phyloP scores from a whole-genome alignment of 1,139 yeast genomes.

The Maudiozyma humilis region DNA sequence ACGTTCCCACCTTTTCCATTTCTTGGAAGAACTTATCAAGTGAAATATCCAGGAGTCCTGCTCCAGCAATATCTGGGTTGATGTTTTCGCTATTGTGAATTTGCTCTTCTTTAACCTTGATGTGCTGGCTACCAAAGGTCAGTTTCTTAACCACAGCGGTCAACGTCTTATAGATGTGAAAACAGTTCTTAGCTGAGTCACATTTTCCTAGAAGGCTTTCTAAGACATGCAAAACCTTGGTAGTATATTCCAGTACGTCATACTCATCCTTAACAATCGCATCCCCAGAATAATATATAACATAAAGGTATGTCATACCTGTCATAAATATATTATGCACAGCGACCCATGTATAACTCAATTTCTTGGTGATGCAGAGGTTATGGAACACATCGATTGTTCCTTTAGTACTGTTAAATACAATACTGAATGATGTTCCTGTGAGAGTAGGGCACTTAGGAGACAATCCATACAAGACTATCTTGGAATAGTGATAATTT shows the following conservation, averaged over 20 bases:
- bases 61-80: neutral
- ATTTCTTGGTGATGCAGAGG: constrained; percentile 45
- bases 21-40: constrained; percentile 24
- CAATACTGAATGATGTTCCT: constrained; percentile 44
- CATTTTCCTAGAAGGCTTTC: constrained; percentile 58
- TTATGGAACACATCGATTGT: constrained; percentile 56
- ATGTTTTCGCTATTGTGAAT: neutral
- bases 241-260: constrained; percentile 48
- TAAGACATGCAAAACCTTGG: constrained; percentile 53
- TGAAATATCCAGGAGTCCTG: constrained; percentile 11
- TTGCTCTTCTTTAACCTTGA: neutral
- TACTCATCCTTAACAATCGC: constrained; percentile 42
- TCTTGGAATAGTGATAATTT: constrained; percentile 68
- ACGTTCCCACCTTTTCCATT: constrained; percentile 16
- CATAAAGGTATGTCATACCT: constrained; percentile 73
- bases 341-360: constrained; percentile 90
- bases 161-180: constrained; percentile 62
- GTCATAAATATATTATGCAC: constrained; percentile 85
- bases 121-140: constrained; percentile 34
- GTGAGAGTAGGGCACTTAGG: constrained; percentile 56
- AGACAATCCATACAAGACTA: constrained; percentile 67
- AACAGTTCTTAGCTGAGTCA: constrained; percentile 69
- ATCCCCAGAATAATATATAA: constrained; percentile 58
- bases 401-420: constrained; percentile 59
- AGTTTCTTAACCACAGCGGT: constrained; percentile 64